Percentiles rank a stretch among this genome's conserved stretches.
These are phyloP conservation scores for Telfairia occidentalis DNA, from an alignment of 331 rosid species.

Conservation along the genomic window DNA sequence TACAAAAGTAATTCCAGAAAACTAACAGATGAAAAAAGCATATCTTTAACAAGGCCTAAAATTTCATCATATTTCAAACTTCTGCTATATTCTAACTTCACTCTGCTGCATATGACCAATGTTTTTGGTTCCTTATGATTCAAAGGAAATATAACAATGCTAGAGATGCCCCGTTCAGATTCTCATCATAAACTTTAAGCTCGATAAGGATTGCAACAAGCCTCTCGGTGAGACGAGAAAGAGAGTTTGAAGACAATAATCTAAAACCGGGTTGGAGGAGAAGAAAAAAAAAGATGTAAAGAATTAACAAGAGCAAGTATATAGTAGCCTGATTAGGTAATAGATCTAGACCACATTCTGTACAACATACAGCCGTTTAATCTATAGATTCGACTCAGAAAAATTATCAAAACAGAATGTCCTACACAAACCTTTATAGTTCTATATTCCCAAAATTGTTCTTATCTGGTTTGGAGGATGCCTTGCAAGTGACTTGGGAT, in stretches of 20 bases:
- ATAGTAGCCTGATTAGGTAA: not conserved
- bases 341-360: not conserved
- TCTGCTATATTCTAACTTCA: not conserved
- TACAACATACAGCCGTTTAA: conserved; percentile 1
- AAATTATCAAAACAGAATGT: conserved; percentile 1
- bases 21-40: not conserved
- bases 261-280: not conserved
- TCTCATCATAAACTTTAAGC: not conserved
- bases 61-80: not conserved
- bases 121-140: not conserved
- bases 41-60: not conserved
- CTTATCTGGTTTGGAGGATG: conserved; percentile 98
- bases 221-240: not conserved
- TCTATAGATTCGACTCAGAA: not conserved
- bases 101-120: not conserved
- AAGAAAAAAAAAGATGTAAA: not conserved
- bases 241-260: not conserved
- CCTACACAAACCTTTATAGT: conserved; percentile 5
- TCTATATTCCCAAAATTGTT: conserved; percentile 84
- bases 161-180: not conserved
- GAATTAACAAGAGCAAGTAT: not conserved
- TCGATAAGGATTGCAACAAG: not conserved
- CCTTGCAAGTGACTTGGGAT: conserved; percentile 84
- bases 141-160: not conserved
- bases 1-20: not conserved